Percentiles rank a stretch among this genome's conserved stretches.
phyloP scores from a whole-genome alignment of 2,329 filamentous ascomycete genomes.

The Tympanopsis confertula region DNA sequence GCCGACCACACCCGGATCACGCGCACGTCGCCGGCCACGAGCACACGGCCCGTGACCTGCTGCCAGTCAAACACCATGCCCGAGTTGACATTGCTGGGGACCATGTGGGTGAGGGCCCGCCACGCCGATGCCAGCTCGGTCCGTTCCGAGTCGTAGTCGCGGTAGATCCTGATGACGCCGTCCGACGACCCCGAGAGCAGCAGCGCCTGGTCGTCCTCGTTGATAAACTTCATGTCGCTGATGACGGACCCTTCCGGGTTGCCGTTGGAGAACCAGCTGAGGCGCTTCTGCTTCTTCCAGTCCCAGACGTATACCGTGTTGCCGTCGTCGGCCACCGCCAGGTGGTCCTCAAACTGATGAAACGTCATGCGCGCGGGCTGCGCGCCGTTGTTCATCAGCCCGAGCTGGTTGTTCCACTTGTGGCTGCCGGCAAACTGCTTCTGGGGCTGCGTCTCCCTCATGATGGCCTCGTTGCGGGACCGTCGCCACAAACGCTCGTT shows the following conservation, averaged over 20 bases:
- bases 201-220: slow-evolving; percentile 92
- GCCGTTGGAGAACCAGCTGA: slow-evolving; percentile 84
- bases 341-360: slow-evolving; percentile 93
- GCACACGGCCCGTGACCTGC: slow-evolving; percentile 83
- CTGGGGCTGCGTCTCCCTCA: slow-evolving; percentile 83
- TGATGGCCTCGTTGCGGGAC: slow-evolving; percentile 82
- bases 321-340: slow-evolving; percentile 84
- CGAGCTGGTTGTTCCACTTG: slow-evolving; percentile 74
- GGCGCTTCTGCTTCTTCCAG: slow-evolving; percentile 65
- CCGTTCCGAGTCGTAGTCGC: slow-evolving; percentile 72
- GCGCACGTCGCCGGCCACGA: slow-evolving; percentile 93
- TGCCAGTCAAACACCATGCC: slow-evolving; percentile 98
- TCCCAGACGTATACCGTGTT: slow-evolving; percentile 91
- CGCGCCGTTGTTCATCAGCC: slow-evolving; percentile 77
- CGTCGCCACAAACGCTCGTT: slow-evolving; percentile 89
- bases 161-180: slow-evolving; percentile 84
- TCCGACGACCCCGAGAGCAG: slow-evolving; percentile 92
- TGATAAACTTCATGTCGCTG: slow-evolving; percentile 92
- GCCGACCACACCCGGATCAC: slow-evolving; percentile 96
- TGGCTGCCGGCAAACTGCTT: slow-evolving; percentile 79
- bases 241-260: slow-evolving; percentile 86
- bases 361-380: slow-evolving; percentile 91
- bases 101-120: slow-evolving; percentile 84
- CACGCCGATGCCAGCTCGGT: slow-evolving; percentile 84
- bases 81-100: slow-evolving; percentile 85